A percentile compares a stretch with the other conserved stretches of the same genome.
These are phyloP conservation scores for Elongisporangium prolatum DNA, from an alignment of 352 stramenopile genomes.

Conservation along the genomic window DNA sequence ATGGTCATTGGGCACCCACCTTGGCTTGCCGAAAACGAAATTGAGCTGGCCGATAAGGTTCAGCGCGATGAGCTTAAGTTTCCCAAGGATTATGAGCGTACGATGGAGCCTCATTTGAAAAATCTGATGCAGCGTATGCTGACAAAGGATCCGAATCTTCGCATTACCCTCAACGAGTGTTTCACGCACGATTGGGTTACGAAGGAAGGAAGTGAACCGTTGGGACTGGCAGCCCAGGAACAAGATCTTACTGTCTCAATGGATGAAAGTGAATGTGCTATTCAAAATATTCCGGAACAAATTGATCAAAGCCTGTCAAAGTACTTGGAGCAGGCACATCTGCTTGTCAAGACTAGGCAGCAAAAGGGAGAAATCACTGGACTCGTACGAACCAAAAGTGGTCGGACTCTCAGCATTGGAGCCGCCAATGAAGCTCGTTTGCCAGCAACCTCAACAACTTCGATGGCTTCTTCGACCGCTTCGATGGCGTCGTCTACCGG, in stretches of 20 bases:
- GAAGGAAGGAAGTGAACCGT: constrained; percentile 89
- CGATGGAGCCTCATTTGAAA: constrained; percentile 85
- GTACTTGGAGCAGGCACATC: constrained; percentile 69
- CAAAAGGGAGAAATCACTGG: constrained; percentile 22
- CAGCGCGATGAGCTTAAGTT: constrained; percentile 87
- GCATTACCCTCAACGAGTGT: constrained; percentile 75
- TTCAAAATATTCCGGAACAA: constrained; percentile 83
- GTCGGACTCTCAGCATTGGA: constrained; percentile 25
- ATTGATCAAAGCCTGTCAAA: constrained; percentile 77
- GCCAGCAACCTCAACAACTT: constrained; percentile 13
- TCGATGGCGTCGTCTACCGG: constrained; percentile 1
- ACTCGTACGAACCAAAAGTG: constrained; percentile 48
- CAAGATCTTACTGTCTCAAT: constrained; percentile 74
- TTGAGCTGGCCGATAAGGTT: constrained; percentile 78
- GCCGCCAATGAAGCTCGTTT: constrained; percentile 35
- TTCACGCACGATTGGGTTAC: constrained; percentile 92
- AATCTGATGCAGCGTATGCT: constrained; percentile 90
- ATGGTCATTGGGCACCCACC: constrained; percentile 89
- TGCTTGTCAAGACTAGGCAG: constrained; percentile 71
- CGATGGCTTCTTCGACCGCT: constrained; percentile 5
- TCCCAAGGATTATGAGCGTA: constrained; percentile 61
- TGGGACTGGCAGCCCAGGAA: constrained; percentile 37
- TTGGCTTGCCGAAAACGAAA: constrained; percentile 90
- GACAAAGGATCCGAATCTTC: constrained; percentile 80
- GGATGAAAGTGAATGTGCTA: constrained; percentile 80